Evolutionary conservation across 768 basidiomycete genomes (phyloP).

Genomic region (Russula abietina): DNA sequence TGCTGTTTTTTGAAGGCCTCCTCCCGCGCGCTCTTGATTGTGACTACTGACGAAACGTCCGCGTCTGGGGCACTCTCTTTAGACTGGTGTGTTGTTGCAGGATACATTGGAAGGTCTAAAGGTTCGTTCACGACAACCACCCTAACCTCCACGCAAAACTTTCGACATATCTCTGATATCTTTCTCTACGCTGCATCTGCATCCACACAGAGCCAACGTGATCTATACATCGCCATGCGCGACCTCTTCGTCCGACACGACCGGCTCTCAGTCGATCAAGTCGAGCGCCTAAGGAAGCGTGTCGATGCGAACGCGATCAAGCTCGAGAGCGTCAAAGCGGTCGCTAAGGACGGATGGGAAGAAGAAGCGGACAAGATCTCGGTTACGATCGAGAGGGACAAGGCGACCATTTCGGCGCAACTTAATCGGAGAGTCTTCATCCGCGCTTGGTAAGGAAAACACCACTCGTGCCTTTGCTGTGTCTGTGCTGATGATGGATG

Average conservation of each 20-base stretch:
- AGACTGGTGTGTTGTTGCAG: conserved; percentile 61
- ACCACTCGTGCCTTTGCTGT: too few relatives aligned
- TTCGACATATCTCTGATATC: background rate
- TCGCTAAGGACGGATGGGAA: conserved; percentile 78
- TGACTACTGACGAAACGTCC: background rate
- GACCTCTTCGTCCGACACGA: conserved; percentile 86
- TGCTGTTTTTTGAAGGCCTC: conserved; percentile 4
- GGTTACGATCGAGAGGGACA: conserved; percentile 74
- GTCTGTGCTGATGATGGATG: background rate
- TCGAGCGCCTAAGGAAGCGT: conserved; percentile 81
- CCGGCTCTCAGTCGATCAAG: conserved; percentile 81
- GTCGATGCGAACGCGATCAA: conserved; percentile 72
- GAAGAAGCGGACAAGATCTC: conserved; percentile 76
- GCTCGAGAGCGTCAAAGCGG: conserved; percentile 64
- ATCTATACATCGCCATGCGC: conserved; percentile 80
- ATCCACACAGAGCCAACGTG: conserved; percentile 57
- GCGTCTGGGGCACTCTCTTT: background rate
- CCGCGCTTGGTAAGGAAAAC: conserved; percentile 61
- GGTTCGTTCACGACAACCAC: conserved; percentile 35
- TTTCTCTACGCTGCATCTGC: background rate
- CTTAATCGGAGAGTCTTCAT: conserved; percentile 81
- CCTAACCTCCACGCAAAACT: background rate
- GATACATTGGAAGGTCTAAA: conserved; percentile 74
- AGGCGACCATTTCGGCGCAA: conserved; percentile 67
- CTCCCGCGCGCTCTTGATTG: background rate